Percentiles rank a stretch among this genome's conserved stretches.
These are phyloP conservation scores for Colletotrichum tofieldiae DNA, from an alignment of 2,329 filamentous ascomycete species.

Conservation along the genomic window DNA sequence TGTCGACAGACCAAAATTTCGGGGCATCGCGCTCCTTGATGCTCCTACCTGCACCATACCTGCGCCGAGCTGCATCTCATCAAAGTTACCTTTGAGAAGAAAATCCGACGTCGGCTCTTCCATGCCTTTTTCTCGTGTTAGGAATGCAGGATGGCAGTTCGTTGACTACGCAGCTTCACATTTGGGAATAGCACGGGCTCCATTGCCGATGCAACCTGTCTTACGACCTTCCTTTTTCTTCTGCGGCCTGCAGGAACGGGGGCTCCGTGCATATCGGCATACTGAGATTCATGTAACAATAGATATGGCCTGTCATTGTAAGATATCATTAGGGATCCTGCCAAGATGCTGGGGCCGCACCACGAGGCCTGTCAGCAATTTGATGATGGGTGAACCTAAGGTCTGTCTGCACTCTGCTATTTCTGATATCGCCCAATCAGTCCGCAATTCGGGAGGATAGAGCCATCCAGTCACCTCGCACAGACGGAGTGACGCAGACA, in stretches of 20 bases:
- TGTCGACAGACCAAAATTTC: not conserved
- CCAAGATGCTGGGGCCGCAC: not conserved
- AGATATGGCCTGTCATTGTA: not conserved
- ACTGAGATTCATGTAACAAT: not conserved
- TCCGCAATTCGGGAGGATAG: not conserved
- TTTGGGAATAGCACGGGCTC: constrained; percentile 4
- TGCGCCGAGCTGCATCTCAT: not conserved
- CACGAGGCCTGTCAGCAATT: not conserved
- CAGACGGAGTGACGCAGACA: not conserved
- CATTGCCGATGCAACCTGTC: constrained; percentile 25
- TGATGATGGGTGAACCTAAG: not conserved
- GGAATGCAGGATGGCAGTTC: not conserved
- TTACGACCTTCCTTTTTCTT: constrained; percentile 24
- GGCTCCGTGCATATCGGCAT: not conserved
- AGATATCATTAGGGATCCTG: not conserved
- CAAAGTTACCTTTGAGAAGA: not conserved
- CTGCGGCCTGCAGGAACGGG: constrained; percentile 14
- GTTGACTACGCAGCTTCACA: constrained; percentile 8
- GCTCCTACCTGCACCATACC: constrained; percentile 10
- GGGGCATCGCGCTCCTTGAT: not conserved
- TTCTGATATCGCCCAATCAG: not conserved
- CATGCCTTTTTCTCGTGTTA: constrained; percentile 18
- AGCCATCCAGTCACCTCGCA: not conserved
- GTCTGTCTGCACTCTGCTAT: not conserved
- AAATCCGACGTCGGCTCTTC: constrained; percentile 7